phyloP scores from a whole-genome alignment of 139 green algal species.

The Nannochloris sp. region DNA sequence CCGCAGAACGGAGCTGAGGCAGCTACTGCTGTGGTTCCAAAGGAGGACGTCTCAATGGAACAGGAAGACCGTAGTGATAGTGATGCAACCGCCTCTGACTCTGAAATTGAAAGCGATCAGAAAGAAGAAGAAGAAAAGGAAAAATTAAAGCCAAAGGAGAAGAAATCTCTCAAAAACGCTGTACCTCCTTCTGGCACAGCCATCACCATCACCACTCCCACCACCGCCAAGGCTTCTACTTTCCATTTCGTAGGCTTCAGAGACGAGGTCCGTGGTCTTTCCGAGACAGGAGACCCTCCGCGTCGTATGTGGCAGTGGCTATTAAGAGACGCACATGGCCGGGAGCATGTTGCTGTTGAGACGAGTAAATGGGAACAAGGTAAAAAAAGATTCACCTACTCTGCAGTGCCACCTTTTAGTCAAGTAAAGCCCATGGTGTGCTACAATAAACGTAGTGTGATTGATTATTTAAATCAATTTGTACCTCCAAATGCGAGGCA shows the following conservation, averaged over 20 bases:
- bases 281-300: background rate
- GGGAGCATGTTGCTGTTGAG: slow-evolving; percentile 21
- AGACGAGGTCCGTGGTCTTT: background rate
- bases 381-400: slow-evolving; percentile 3
- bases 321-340: slow-evolving; percentile 4
- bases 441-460: background rate
- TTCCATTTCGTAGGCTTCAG: background rate
- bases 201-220: too few species aligned
- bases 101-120: too few species aligned
- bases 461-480: slow-evolving; percentile 11
- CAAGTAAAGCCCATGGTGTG: slow-evolving; percentile 7
- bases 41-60: too few species aligned
- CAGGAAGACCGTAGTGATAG: too few species aligned
- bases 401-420: slow-evolving; percentile 4
- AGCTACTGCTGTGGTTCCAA: too few species aligned
- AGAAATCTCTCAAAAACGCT: too few species aligned
- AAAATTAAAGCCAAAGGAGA: too few species aligned
- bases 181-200: too few species aligned
- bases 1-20: too few species aligned
- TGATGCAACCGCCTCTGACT: too few species aligned
- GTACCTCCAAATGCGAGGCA: background rate
- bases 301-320: slow-evolving; percentile 11
- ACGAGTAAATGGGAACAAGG: background rate
- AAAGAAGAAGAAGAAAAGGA: too few species aligned
- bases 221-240: too few species aligned